Evolutionary conservation across 1,139 yeast genomes (phyloP), one percentile per base, ranked within the genome.

Genomic region (Candida glucosophila): DNA sequence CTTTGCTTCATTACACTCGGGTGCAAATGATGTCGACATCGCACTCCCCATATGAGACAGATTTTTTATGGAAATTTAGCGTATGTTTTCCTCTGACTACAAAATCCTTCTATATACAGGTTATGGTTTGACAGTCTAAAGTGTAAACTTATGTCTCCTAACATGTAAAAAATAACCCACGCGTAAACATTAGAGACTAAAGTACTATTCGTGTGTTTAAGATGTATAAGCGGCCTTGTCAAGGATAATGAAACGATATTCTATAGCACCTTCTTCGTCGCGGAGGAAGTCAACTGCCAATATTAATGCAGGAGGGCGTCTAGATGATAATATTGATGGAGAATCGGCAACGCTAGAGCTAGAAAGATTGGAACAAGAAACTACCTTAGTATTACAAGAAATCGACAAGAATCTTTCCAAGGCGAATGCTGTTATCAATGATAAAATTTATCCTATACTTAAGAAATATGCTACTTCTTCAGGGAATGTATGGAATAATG

Each of bases 1-100:
- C 53, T 90, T 90, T 35, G 80, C 72, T 20, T 77, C 81, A 13
- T 94, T 85, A 55, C 98, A 90, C 57, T 90, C 97, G 13, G 96
- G 95, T 22, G 97, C 97, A 64, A 90, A 82, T 34, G 95, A 85
- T 6, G 82, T 78, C 14, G 96, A 86, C 93, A 88, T 80, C 33
- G 65, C 60, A 55, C 77, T 78, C 30, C 90, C 90, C 90, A 80
- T 79, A 29, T 7, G 21, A 7, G 12, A 13, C n/a, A n/a, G n/a
- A n/a, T n/a, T n/a, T n/a, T n/a, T n/a, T n/a, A n/a, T n/a, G n/a
- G n/a, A n/a, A n/a, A n/a, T n/a, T n/a, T n/a, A n/a, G n/a, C n/a
- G n/a, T n/a, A n/a, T n/a, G n/a, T n/a, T n/a, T n/a, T n/a, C n/a
- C n/a, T n/a, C n/a, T n/a, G n/a, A n/a, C n/a, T n/a, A n/a, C n/a